These are phyloP conservation scores for Quercus robur DNA, from an alignment of 306 rosid genomes.

Conservation along the genomic window DNA sequence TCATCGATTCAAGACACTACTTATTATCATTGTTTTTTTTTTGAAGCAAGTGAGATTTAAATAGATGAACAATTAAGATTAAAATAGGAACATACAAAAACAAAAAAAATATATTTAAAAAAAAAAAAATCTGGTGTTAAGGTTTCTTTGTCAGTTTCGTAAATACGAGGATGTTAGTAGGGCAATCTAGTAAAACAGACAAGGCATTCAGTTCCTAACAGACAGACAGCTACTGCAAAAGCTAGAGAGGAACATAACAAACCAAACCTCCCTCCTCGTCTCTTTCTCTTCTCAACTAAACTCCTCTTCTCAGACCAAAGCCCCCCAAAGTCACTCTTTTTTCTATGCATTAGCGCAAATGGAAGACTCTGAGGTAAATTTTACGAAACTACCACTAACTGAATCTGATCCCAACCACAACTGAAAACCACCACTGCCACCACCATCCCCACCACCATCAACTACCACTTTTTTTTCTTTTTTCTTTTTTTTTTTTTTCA, in stretches of 20 bases:
- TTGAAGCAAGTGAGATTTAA: too few species aligned
- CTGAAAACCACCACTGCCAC: neutral
- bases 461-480: neutral
- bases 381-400: neutral
- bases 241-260: constrained; percentile 32
- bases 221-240: constrained; percentile 43
- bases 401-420: constrained; percentile 2
- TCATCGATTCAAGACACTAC: too few species aligned
- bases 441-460: constrained; percentile 11
- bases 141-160: constrained; percentile 37
- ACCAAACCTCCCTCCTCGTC: constrained; percentile 35
- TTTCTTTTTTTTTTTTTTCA: neutral
- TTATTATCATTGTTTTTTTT: too few species aligned
- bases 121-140: constrained; percentile 6
- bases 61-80: too few species aligned
- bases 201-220: constrained; percentile 60
- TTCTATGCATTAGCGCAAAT: constrained; percentile 35
- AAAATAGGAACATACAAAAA: too few species aligned
- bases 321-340: too few species aligned
- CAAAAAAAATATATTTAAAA: neutral
- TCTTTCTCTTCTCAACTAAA: constrained; percentile 6
- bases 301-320: neutral
- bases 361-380: constrained; percentile 56
- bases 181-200: constrained; percentile 24
- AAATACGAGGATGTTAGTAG: neutral